Base-by-base conservation (phyloP, 768 basidiomycete genomes). In the Russula foetens region DNA sequence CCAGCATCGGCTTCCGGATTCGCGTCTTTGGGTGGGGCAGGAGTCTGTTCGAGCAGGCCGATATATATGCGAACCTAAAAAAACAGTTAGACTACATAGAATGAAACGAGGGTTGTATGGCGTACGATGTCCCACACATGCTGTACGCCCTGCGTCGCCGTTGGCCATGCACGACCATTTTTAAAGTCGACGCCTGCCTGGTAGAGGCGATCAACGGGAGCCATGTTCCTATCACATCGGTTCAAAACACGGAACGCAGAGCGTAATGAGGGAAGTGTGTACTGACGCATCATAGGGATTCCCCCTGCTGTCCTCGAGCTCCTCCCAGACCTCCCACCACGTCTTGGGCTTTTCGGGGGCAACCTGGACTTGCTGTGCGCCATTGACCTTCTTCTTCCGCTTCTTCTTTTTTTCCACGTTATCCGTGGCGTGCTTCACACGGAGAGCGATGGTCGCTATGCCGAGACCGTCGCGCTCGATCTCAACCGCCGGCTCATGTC, bases 281-380 rank as follows among this genome's bases (percentile, higher is more conserved):
- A 67, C 87, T 21, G 2, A 61, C 60, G 7, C 58, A 79, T 80
- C 38, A 71, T 73, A 44, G 71, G 72, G 29, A 68, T 72, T 72
- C 41, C 74, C 70, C 59, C 82, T 74, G 33, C 77, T 71, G 50
- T 75, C 71, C 69, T 90, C 87, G 3, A 73, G 75, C 44, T 85
- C 81, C 52, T 79, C 80, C 89, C 89, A 91, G n/a, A 81, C 74
- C 60, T 88, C 82, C 74, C 79, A 87, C 88, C 88, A 91, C 44
- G 75, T 74, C 19, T 67, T 55, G 53, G 69, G 71, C 33, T 70
- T 71, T 48, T 61, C 59, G 2, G 68, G 67, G 19, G 63, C 58
- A 21, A 66, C 66, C 5, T 46, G 45, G 9, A 48, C 65, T 57
- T 68, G 56, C 4, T 66, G 63, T 38, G 70, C 71, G 53, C 71